phyloP scores from a whole-genome alignment of 345 rosid genomes.

The Boechera stricta region DNA sequence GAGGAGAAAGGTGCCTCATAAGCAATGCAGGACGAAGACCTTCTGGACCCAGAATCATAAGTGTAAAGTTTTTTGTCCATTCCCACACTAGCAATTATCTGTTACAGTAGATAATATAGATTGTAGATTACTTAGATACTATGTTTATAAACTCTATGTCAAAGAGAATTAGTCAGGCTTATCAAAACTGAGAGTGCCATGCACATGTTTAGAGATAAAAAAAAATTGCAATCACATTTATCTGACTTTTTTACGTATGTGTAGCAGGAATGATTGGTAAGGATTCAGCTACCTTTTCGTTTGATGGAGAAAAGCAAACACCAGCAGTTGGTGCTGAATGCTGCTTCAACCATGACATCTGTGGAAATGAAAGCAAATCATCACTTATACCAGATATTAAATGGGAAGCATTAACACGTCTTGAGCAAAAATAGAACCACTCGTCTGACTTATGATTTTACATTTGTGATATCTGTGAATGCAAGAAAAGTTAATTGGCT shows the following conservation, averaged over 20 bases:
- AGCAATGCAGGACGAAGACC: conserved; percentile 70
- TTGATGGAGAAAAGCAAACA: conserved; percentile 92
- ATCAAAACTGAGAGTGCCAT: conserved; percentile 20
- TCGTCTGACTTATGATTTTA: not conserved
- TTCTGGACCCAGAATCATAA: conserved; percentile 85
- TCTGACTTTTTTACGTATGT: conserved; percentile 28
- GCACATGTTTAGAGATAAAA: conserved; percentile 4
- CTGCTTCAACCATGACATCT: conserved; percentile 96
- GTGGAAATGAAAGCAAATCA: conserved; percentile 39
- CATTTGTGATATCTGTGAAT: not conserved
- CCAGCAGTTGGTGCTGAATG: conserved; percentile 98
- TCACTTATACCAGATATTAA: conserved; percentile 16
- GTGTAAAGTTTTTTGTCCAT: conserved; percentile 93
- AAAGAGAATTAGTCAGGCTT: conserved; percentile 19
- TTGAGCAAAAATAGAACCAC: not conserved
- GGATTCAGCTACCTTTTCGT: conserved; percentile 73
- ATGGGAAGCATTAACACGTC: conserved; percentile 31
- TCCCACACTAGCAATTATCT: conserved; percentile 95
- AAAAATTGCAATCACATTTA: not conserved
- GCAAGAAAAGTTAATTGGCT: conserved; percentile 3
- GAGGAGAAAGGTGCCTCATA: conserved; percentile 98
- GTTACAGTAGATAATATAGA: conserved; percentile 39
- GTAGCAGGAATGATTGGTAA: conserved; percentile 26
- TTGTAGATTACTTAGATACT: conserved; percentile 29
- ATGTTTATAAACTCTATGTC: conserved; percentile 8